Conservation (phyloP, 2,329 filamentous ascomycete genomes). For the Albophoma yamanashiensis region DNA sequence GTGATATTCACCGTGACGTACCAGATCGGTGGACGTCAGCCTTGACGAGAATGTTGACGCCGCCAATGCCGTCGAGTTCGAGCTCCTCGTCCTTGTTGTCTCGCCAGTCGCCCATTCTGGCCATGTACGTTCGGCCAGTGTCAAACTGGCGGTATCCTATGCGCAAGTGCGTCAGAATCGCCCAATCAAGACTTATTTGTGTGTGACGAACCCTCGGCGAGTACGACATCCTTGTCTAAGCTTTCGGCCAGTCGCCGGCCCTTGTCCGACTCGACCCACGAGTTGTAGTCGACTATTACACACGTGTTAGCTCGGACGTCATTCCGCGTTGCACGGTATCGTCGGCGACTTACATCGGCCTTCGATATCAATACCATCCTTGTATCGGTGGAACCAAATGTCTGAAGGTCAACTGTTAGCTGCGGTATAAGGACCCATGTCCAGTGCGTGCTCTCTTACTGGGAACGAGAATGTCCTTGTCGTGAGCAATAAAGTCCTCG, state of each 20-base stretch:
- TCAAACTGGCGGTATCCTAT: constrained; percentile 85
- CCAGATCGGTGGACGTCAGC: constrained; percentile 93
- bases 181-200: not conserved
- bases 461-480: constrained; percentile 85
- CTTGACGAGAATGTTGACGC: constrained; percentile 96
- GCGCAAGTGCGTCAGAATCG: constrained; percentile 8
- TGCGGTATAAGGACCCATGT: not conserved
- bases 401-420: constrained; percentile 42
- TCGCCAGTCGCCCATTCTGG: constrained; percentile 82
- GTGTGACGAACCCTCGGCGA: constrained; percentile 66
- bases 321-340: not conserved
- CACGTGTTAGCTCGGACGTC: constrained; percentile 4
- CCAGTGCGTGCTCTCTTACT: constrained; percentile 50
- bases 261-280: constrained; percentile 90
- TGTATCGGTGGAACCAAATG: constrained; percentile 92
- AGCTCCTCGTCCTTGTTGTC: constrained; percentile 88
- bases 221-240: constrained; percentile 68
- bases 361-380: constrained; percentile 75
- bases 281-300: constrained; percentile 85
- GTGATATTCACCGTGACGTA: constrained; percentile 27
- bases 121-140: constrained; percentile 85
- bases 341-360: constrained; percentile 65
- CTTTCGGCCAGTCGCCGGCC: constrained; percentile 62
- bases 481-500: constrained; percentile 90
- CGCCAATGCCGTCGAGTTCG: constrained; percentile 88